Evolutionary conservation across 2,329 filamentous ascomycete species (phyloP).

Genomic region (Onygenales sp.): DNA sequence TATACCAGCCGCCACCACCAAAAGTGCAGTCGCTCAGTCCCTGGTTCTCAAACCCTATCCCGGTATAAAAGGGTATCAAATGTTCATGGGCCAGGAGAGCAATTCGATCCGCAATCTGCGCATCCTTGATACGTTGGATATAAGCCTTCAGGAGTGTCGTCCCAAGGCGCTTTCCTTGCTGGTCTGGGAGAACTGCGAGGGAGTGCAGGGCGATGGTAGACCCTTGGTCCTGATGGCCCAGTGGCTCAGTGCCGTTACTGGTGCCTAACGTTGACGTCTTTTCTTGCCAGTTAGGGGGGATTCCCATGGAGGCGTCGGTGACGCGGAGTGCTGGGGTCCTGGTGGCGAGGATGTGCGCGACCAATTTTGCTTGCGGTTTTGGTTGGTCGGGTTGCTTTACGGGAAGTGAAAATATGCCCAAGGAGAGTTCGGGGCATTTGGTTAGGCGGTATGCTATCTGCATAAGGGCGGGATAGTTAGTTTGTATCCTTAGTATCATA

Average conservation of each 20-base stretch:
- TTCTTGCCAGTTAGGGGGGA: slow-evolving; percentile 58
- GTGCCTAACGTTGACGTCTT: slow-evolving; percentile 21
- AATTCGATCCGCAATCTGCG: slow-evolving; percentile 60
- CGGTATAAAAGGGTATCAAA: slow-evolving; percentile 64
- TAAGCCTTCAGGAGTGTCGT: slow-evolving; percentile 66
- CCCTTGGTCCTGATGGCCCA: slow-evolving; percentile 65
- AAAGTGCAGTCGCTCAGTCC: slow-evolving; percentile 63
- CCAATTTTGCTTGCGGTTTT: slow-evolving; percentile 55
- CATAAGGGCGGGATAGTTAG: neutral
- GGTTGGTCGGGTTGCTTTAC: slow-evolving; percentile 43
- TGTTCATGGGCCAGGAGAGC: slow-evolving; percentile 69
- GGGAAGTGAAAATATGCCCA: slow-evolving; percentile 66
- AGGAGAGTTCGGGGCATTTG: slow-evolving; percentile 63
- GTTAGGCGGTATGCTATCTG: slow-evolving; percentile 70
- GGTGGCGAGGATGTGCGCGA: slow-evolving; percentile 71
- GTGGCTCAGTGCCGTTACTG: slow-evolving; percentile 30
- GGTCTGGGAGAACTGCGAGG: slow-evolving; percentile 65
- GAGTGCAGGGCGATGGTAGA: slow-evolving; percentile 74
- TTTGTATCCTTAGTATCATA: neutral
- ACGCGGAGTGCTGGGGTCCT: slow-evolving; percentile 55
- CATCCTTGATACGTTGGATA: slow-evolving; percentile 63
- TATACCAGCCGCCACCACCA: slow-evolving; percentile 70
- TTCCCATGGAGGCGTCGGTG: slow-evolving; percentile 67
- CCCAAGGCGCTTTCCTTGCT: slow-evolving; percentile 66
- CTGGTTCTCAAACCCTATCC: slow-evolving; percentile 60